A percentile compares a stretch with the other conserved stretches of the same genome.
These are phyloP conservation scores for Colletotrichum orbiculare DNA, from an alignment of 2,329 filamentous ascomycete species.

Conservation along the genomic window DNA sequence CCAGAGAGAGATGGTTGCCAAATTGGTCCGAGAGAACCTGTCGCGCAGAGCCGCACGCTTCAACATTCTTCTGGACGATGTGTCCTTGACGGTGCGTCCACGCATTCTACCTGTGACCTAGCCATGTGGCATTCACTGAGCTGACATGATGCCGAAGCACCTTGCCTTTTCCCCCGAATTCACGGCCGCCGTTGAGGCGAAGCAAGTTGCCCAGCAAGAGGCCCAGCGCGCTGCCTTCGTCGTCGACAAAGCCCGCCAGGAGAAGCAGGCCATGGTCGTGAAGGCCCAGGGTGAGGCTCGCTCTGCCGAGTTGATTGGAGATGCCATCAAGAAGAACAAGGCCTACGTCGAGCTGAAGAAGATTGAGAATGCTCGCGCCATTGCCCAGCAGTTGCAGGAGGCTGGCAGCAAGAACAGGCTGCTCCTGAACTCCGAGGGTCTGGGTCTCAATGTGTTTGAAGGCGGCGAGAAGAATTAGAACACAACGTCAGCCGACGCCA, in stretches of 20 bases:
- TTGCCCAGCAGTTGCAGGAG: conserved; percentile 90
- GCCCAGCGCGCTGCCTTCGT: conserved; percentile 97
- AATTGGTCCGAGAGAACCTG: conserved; percentile 91
- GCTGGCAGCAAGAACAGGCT: conserved; percentile 90
- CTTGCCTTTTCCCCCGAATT: conserved; percentile 80
- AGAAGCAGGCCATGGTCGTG: conserved; percentile 99
- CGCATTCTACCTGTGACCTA: background rate
- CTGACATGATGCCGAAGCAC: conserved; percentile 60
- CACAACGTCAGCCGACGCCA: conserved; percentile 35
- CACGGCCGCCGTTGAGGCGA: conserved; percentile 78
- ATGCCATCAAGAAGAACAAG: conserved; percentile 99
- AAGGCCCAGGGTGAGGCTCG: conserved; percentile 98
- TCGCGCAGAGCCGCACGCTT: conserved; percentile 91
- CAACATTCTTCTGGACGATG: conserved; percentile 97
- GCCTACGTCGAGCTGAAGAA: conserved; percentile 97
- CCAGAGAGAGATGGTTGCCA: conserved; percentile 96
- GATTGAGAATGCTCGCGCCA: conserved; percentile 93
- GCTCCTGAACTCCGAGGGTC: conserved; percentile 88
- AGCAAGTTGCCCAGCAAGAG: conserved; percentile 87
- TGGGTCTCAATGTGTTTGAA: conserved; percentile 88
- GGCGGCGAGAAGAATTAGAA: conserved; percentile 59
- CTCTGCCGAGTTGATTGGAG: conserved; percentile 96
- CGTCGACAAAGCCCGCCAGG: conserved; percentile 98
- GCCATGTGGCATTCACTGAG: background rate
- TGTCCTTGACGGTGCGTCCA: conserved; percentile 85